These are phyloP conservation scores for Pseudopyrenochaeta lycopersici DNA, from an alignment of 2,329 filamentous ascomycete genomes.

Conservation along the genomic window DNA sequence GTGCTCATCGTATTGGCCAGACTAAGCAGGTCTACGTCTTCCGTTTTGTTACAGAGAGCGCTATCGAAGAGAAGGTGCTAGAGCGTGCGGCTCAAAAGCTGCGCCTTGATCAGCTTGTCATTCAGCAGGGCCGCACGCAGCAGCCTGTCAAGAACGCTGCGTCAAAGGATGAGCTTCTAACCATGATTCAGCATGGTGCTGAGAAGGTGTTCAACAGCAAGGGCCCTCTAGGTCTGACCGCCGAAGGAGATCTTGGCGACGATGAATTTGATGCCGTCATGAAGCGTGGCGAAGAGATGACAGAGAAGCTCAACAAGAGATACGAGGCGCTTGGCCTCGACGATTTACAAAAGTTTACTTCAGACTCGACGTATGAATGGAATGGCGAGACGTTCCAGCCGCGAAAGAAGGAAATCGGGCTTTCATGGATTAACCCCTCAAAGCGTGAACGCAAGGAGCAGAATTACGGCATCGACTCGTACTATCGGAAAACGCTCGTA, in stretches of 20 bases:
- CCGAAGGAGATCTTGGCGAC: slow-evolving; percentile 73
- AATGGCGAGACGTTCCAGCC: slow-evolving; percentile 96
- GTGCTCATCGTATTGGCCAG: slow-evolving; percentile 97
- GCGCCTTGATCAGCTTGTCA: slow-evolving; percentile 94
- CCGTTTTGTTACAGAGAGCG: slow-evolving; percentile 96
- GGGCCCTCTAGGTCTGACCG: slow-evolving; percentile 68
- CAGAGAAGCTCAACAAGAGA: slow-evolving; percentile 87
- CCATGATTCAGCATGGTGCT: slow-evolving; percentile 99
- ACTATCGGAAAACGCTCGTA: slow-evolving; percentile 90
- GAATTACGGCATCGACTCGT: slow-evolving; percentile 98
- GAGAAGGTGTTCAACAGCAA: slow-evolving; percentile 87
- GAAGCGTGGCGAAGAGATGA: slow-evolving; percentile 84
- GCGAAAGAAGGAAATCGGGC: slow-evolving; percentile 82
- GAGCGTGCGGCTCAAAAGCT: slow-evolving; percentile 97
- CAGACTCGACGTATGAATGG: slow-evolving; percentile 98
- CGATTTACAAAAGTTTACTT: slow-evolving; percentile 96
- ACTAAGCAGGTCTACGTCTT: slow-evolving; percentile 98
- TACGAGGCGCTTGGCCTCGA: slow-evolving; percentile 98
- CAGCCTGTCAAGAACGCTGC: slow-evolving; percentile 89
- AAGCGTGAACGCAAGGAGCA: slow-evolving; percentile 99
- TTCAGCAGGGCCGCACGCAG: slow-evolving; percentile 95
- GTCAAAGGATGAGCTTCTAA: slow-evolving; percentile 94
- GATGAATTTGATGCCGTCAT: slow-evolving; percentile 92
- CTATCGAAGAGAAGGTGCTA: slow-evolving; percentile 97
- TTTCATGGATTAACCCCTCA: slow-evolving; percentile 97